Conservation (phyloP, 2,329 filamentous ascomycete genomes). For the Dendryphion nanum region DNA sequence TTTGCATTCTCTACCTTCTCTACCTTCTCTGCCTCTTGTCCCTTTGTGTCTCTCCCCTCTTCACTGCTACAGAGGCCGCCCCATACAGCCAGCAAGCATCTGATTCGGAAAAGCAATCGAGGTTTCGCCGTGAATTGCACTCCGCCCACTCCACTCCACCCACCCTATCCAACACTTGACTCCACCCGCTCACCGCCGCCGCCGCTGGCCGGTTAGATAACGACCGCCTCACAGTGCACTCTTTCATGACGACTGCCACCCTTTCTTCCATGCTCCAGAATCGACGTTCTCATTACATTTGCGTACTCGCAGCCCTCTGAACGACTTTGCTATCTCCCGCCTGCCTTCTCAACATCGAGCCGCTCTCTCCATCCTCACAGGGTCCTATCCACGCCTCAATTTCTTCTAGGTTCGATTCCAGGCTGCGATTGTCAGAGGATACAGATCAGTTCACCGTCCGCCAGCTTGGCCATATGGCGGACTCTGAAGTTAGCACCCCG, state of each 20-base stretch:
- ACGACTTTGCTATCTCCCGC: background rate
- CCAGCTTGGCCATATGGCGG: slow-evolving; percentile 20
- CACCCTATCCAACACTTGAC: background rate
- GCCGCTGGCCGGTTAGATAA: background rate
- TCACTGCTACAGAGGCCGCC: background rate
- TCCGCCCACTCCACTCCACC: slow-evolving; percentile 11
- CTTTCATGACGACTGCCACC: too few relatives aligned
- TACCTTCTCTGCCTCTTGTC: slow-evolving; percentile 1
- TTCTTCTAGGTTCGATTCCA: too few relatives aligned
- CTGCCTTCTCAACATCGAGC: too few relatives aligned
- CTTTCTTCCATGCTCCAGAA: too few relatives aligned
- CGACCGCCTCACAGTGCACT: background rate
- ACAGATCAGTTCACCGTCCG: background rate
- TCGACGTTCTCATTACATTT: background rate
- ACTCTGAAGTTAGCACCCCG: slow-evolving; percentile 19
- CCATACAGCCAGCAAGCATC: too few relatives aligned
- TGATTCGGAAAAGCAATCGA: too few relatives aligned
- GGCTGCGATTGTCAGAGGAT: background rate
- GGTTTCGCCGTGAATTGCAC: slow-evolving; percentile 18
- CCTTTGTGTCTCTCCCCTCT: background rate
- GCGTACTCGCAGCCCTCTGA: background rate
- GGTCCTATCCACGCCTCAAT: too few relatives aligned
- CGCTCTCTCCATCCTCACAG: too few relatives aligned
- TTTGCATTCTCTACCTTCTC: slow-evolving; percentile 1
- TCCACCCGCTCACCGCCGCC: background rate